Percentiles rank a stretch among this genome's conserved stretches.
Evolutionary conservation across 2,329 filamentous ascomycete genomes (phyloP).

Genomic region (Cladophialophora bantiana): DNA sequence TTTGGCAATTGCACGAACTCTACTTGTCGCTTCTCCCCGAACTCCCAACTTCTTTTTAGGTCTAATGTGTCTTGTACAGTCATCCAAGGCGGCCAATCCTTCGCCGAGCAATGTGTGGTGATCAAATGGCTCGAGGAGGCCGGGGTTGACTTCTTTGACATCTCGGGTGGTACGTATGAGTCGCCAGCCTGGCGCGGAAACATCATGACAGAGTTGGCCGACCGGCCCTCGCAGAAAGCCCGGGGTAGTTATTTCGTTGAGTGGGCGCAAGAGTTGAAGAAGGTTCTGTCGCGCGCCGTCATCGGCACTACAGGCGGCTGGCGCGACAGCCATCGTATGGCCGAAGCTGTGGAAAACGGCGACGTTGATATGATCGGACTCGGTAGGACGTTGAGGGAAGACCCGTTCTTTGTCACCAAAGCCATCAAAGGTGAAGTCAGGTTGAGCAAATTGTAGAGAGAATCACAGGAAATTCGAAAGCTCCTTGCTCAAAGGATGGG

Average conservation of each 20-base stretch:
- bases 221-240: slow-evolving; percentile 28
- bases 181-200: slow-evolving; percentile 31
- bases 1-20: too few species aligned
- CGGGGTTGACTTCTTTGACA: slow-evolving; percentile 68
- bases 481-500: background rate
- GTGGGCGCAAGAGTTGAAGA: slow-evolving; percentile 21
- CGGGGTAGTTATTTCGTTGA: slow-evolving; percentile 25
- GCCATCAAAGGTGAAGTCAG: slow-evolving; percentile 36
- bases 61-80: slow-evolving; percentile 30
- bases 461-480: background rate
- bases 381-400: slow-evolving; percentile 47
- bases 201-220: slow-evolving; percentile 40
- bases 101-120: slow-evolving; percentile 65
- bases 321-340: slow-evolving; percentile 60
- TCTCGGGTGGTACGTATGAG: slow-evolving; percentile 63
- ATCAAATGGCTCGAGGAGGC: slow-evolving; percentile 54
- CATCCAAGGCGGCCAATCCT: slow-evolving; percentile 40
- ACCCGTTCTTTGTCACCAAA: slow-evolving; percentile 37
- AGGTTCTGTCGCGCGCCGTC: slow-evolving; percentile 16
- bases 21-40: too few species aligned
- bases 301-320: slow-evolving; percentile 67
- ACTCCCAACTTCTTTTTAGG: background rate
- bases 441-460: slow-evolving; percentile 18
- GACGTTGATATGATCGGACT: slow-evolving; percentile 60
- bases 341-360: slow-evolving; percentile 54